A percentile compares a stretch with the other conserved stretches of the same genome.
These are phyloP conservation scores for Cicer chorassanicum DNA, from an alignment of 306 rosid genomes.

Conservation along the genomic window DNA sequence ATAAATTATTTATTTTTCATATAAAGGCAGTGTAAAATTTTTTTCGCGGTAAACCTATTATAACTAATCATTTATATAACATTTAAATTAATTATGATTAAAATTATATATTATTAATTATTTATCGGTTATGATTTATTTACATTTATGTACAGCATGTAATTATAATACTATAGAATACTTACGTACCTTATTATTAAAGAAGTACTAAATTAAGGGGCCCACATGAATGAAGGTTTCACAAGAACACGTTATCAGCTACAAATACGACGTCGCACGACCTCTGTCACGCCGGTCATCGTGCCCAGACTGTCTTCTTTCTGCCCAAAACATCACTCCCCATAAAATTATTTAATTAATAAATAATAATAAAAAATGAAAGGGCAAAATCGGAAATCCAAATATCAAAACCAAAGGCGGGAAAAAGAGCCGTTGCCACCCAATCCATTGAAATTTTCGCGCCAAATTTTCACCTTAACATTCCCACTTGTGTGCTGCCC, in stretches of 20 bases:
- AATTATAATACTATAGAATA: no score
- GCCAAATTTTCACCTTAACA: slow-evolving; percentile 50
- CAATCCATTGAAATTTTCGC: slow-evolving; percentile 54
- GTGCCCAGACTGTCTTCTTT: slow-evolving; percentile 24
- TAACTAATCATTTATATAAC: no score
- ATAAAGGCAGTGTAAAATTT: no score
- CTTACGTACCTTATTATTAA: no score
- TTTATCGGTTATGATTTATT: no score
- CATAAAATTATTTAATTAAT: slow-evolving; percentile 24
- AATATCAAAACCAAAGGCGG: slow-evolving; percentile 57
- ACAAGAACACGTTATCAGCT: neutral
- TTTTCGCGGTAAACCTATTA: no score
- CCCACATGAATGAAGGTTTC: neutral
- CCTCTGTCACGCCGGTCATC: slow-evolving; percentile 35
- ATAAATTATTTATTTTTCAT: no score
- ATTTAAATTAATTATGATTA: no score
- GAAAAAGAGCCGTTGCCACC: slow-evolving; percentile 93
- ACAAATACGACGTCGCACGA: slow-evolving; percentile 55
- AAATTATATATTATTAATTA: no score
- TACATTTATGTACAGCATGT: no score
- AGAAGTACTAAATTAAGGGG: neutral
- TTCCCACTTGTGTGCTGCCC: slow-evolving; percentile 70
- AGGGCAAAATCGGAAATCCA: slow-evolving; percentile 46
- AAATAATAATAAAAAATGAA: slow-evolving; percentile 7
- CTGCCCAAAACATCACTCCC: slow-evolving; percentile 54